These are phyloP conservation scores for Phytophthora aleatoria DNA, from an alignment of 352 stramenopile species.

Conservation along the genomic window DNA sequence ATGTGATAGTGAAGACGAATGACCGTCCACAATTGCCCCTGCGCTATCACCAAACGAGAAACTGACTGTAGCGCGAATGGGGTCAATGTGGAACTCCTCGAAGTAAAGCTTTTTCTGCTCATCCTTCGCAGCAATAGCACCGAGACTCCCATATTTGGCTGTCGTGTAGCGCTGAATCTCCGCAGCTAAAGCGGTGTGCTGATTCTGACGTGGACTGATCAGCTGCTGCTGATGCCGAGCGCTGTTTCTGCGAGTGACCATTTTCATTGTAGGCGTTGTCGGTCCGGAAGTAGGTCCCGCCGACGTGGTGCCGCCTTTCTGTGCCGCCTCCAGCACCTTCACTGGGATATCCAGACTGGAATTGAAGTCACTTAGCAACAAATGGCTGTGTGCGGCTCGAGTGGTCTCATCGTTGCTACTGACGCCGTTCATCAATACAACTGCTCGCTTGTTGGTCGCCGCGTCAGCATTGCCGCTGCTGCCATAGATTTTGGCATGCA, in stretches of 20 bases:
- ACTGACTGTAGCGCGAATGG: slow-evolving; percentile 83
- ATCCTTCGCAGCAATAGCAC: slow-evolving; percentile 47
- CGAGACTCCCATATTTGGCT: slow-evolving; percentile 34
- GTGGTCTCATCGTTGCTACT: slow-evolving; percentile 35
- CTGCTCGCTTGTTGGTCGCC: slow-evolving; percentile 25
- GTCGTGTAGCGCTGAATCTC: slow-evolving; percentile 43
- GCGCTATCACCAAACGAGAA: slow-evolving; percentile 81
- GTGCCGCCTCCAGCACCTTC: slow-evolving; percentile 72
- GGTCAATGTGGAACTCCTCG: slow-evolving; percentile 88
- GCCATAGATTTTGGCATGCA: slow-evolving; percentile 56
- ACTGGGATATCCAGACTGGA: slow-evolving; percentile 71
- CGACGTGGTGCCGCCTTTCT: slow-evolving; percentile 65
- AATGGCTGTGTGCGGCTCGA: slow-evolving; percentile 47
- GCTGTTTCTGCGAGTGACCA: slow-evolving; percentile 33
- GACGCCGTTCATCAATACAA: slow-evolving; percentile 34
- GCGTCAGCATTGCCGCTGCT: slow-evolving; percentile 16
- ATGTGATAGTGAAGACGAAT: slow-evolving; percentile 44
- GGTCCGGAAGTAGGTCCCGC: slow-evolving; percentile 33
- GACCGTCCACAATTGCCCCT: slow-evolving; percentile 65
- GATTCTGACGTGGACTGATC: slow-evolving; percentile 22
- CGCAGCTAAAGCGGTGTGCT: slow-evolving; percentile 35
- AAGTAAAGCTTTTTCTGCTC: slow-evolving; percentile 90
- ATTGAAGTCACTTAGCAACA: slow-evolving; percentile 77
- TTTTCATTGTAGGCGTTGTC: slow-evolving; percentile 40
- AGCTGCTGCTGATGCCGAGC: slow-evolving; percentile 16